Evolutionary conservation across 306 rosid species (phyloP).

Genomic region (Pyrus betulifolia): DNA sequence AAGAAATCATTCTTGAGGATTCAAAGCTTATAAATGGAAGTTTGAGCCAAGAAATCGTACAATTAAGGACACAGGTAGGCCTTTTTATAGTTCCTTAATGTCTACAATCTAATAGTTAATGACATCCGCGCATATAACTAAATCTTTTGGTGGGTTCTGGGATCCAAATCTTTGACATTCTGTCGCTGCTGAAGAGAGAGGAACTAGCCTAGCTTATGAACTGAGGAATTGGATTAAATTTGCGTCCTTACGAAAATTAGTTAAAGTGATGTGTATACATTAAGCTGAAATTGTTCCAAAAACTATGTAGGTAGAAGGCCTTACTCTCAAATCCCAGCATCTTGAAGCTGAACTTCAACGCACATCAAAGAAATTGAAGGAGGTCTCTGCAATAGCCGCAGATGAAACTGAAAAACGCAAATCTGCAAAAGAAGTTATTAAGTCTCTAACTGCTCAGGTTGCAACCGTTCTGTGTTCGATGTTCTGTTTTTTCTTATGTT

Average conservation of each 20-base stretch:
- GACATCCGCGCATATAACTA: not conserved
- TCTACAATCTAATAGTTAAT: not conserved
- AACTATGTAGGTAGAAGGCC: conserved; percentile 61
- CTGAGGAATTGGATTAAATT: not conserved
- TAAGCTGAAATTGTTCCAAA: conserved; percentile 12
- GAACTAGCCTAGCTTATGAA: not conserved
- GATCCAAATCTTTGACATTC: not conserved
- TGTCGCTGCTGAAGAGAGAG: not conserved
- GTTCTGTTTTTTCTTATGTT: not conserved
- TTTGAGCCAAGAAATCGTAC: conserved; percentile 62
- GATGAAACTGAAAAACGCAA: conserved; percentile 84
- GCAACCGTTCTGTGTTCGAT: conserved; percentile 13
- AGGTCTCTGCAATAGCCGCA: conserved; percentile 67
- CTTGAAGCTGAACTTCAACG: conserved; percentile 78
- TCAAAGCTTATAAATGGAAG: conserved; percentile 51
- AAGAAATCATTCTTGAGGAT: conserved; percentile 43
- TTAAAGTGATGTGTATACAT: not conserved
- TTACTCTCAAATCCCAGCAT: conserved; percentile 53
- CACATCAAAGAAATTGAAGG: conserved; percentile 64
- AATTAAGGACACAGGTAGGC: conserved; percentile 71
- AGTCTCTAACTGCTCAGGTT: conserved; percentile 86
- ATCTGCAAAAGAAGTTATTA: conserved; percentile 88
- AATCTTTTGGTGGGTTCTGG: conserved; percentile 1
- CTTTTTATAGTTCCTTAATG: conserved; percentile 4
- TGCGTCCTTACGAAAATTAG: not conserved